Base-by-base conservation (phyloP, 2,329 filamentous ascomycete species). In the Phyllosticta citribraziliensis region DNA sequence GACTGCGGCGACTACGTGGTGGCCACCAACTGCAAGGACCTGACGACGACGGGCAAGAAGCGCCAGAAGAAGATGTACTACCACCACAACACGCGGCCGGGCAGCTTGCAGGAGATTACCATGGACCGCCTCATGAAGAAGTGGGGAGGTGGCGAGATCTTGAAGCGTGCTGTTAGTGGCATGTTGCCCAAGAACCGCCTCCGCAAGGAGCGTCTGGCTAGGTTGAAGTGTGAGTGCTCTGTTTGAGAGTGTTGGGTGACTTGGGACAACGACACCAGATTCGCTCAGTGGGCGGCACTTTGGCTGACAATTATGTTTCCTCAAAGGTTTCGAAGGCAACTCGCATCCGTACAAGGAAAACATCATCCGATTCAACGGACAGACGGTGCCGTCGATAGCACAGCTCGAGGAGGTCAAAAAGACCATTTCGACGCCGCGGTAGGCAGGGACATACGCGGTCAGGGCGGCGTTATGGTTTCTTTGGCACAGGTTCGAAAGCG, bases 1-100 rank as follows among this genome's bases (percentile, higher is more conserved):
- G 94, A 99, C 81, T 97, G 94, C 82, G 94, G 94, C 68, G 94
- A 99, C 84, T 99, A 99, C 76, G 92, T 99, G 12, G 93, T 99
- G 0, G 92, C 94, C 57, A 90, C 90, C 47, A 87, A 91, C 74
- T 97, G 94, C 80, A 84, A 88, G 51, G 86, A 93, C 55, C 81
- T 99, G 56, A 86, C 92, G 78, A 88, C 86, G 1, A 97, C 94
- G 8, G 94, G 94, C 67, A 89, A 89, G 74, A 99, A 99, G 80
- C 88, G 86, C 74, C 87, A 84, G 77, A 90, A 96, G 79, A 99
- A 99, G 81, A 87, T 86, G 66, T 99, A 99, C 82, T 96, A 97
- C 80, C 85, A 89, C 59, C 94, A 97, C 77, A 95, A 87, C 67
- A 97, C 94, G 24, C 83, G 91, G 12, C 94, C 94, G 0, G 94